A percentile compares a stretch with the other conserved stretches of the same genome.
Conservation (phyloP, 2,329 filamentous ascomycete species). For the Colletotrichum sp. region DNA sequence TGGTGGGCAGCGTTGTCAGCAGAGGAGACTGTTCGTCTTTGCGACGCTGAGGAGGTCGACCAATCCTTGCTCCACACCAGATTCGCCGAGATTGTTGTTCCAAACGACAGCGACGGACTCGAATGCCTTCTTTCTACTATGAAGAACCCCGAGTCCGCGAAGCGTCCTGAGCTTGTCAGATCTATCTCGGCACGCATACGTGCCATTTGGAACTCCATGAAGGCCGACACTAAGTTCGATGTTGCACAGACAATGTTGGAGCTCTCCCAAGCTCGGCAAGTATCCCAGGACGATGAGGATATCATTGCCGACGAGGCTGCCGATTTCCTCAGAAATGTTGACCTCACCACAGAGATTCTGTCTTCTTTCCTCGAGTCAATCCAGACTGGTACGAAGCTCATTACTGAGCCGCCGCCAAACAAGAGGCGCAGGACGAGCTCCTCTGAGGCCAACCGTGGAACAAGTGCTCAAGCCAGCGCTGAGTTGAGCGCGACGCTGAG, state of each 20-base stretch:
- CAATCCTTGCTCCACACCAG: slow-evolving; percentile 44
- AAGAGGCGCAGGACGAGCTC: slow-evolving; percentile 83
- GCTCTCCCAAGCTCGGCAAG: slow-evolving; percentile 60
- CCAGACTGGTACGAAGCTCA: slow-evolving; percentile 74
- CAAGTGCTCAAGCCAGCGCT: slow-evolving; percentile 65
- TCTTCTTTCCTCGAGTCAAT: slow-evolving; percentile 75
- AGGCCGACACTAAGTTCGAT: slow-evolving; percentile 63
- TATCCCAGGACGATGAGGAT: slow-evolving; percentile 32
- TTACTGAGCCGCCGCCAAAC: slow-evolving; percentile 72
- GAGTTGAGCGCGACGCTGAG: slow-evolving; percentile 73
- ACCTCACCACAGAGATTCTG: slow-evolving; percentile 76
- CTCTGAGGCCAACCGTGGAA: slow-evolving; percentile 66
- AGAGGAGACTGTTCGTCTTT: slow-evolving; percentile 51
- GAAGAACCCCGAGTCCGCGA: slow-evolving; percentile 39
- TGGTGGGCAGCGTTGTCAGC: slow-evolving; percentile 67
- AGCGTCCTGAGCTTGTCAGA: slow-evolving; percentile 60
- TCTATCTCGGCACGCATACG: slow-evolving; percentile 73
- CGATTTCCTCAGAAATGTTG: slow-evolving; percentile 74
- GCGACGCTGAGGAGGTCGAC: slow-evolving; percentile 44
- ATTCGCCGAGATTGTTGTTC: slow-evolving; percentile 56
- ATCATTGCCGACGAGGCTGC: slow-evolving; percentile 64
- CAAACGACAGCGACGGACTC: slow-evolving; percentile 58
- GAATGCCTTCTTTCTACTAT: slow-evolving; percentile 56
- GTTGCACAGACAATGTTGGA: slow-evolving; percentile 69
- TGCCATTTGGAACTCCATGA: slow-evolving; percentile 76